These are phyloP conservation scores for Carallia pectinifolia DNA, from an alignment of 345 rosid species.

Conservation along the genomic window DNA sequence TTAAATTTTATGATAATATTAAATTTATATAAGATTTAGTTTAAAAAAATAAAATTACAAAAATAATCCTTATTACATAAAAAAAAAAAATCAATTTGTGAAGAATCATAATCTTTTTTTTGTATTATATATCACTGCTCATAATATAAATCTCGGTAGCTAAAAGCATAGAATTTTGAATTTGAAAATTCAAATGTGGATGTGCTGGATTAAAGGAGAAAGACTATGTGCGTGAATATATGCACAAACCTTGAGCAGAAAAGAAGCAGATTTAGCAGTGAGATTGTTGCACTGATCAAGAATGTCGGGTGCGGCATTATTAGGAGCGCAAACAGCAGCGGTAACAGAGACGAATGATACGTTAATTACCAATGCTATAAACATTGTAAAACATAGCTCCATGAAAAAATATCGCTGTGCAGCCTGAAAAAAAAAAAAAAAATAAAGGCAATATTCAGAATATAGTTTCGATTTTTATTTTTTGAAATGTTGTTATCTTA, in stretches of 20 bases:
- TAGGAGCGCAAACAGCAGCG: conserved; percentile 40
- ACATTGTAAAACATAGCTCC: conserved; percentile 49
- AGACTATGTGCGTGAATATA: background rate
- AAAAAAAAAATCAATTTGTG: no score
- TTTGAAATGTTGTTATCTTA: no score
- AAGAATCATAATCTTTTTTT: no score
- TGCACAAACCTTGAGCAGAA: conserved; percentile 49
- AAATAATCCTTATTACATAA: no score
- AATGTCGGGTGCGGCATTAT: conserved; percentile 20
- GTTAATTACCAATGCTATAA: conserved; percentile 53
- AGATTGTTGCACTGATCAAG: conserved; percentile 37
- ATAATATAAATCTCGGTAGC: no score
- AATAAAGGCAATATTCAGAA: no score
- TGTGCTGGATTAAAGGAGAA: background rate
- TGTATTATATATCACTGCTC: no score
- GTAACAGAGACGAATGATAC: conserved; percentile 47
- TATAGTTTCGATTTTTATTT: no score
- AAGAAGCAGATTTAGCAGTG: conserved; percentile 53
- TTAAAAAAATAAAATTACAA: no score
- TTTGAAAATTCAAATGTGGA: background rate
- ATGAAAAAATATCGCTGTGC: conserved; percentile 50
- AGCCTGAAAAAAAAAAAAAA: conserved; percentile 26
- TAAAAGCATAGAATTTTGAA: no score
- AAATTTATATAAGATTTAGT: no score
- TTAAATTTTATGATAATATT: no score